These are phyloP conservation scores for Suillus subaureus DNA, from an alignment of 768 basidiomycete species.

Conservation along the genomic window DNA sequence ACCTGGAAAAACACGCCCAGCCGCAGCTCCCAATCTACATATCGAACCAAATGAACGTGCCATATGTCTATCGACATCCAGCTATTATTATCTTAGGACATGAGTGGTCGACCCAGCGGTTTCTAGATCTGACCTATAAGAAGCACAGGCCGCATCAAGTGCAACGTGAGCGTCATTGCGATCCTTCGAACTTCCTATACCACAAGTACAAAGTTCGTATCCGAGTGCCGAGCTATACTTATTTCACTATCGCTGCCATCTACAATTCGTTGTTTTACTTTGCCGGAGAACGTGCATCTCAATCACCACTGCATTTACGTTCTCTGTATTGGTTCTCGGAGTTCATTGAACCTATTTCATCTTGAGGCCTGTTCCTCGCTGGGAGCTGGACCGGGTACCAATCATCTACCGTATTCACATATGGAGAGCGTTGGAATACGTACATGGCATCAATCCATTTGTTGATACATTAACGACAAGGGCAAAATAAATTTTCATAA, in stretches of 20 bases:
- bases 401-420: background rate
- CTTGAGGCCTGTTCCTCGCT: background rate
- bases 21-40: no score
- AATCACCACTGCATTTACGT: background rate
- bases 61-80: background rate
- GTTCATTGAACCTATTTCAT: background rate
- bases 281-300: background rate
- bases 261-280: background rate
- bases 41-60: background rate
- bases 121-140: background rate
- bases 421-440: background rate
- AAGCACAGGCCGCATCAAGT: background rate
- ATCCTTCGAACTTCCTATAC: background rate
- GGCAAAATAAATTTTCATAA: background rate
- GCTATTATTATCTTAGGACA: background rate
- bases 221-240: background rate
- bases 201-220: background rate
- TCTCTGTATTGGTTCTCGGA: background rate
- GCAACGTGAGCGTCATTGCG: background rate
- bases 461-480: background rate
- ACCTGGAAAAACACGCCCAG: no score
- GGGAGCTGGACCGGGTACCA: background rate
- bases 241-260: background rate
- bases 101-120: background rate
- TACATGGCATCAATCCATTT: background rate